Evolutionary conservation across 768 basidiomycete species (phyloP).

Genomic region (Suillus hirtellus): DNA sequence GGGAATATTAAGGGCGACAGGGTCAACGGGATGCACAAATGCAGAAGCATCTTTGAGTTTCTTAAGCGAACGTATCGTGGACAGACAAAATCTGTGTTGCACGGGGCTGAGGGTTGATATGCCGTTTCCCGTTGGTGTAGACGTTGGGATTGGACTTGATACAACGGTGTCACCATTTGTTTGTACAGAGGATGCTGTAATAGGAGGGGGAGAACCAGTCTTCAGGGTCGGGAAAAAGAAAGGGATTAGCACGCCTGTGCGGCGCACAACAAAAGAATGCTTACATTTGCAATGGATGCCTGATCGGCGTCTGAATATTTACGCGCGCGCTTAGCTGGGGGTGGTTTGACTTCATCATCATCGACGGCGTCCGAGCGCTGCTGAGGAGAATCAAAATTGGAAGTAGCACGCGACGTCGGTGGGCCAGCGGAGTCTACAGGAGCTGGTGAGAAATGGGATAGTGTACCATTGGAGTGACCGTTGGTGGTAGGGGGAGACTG

Average conservation of each 20-base stretch:
- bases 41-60: constrained; percentile 81
- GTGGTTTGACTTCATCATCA: constrained; percentile 60
- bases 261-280: constrained; percentile 50
- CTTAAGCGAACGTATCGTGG: constrained; percentile 79
- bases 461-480: constrained; percentile 27
- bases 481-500: constrained; percentile 19
- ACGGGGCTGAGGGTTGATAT: constrained; percentile 52
- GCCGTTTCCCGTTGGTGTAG: constrained; percentile 12
- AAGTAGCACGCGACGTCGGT: constrained; percentile 37
- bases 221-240: constrained; percentile 38
- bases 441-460: constrained; percentile 42
- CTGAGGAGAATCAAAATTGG: constrained; percentile 29
- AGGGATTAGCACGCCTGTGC: constrained; percentile 54
- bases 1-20: constrained; percentile 77
- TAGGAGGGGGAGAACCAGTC: constrained; percentile 77
- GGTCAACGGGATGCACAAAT: constrained; percentile 88
- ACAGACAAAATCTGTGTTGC: constrained; percentile 80
- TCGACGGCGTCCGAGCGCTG: constrained; percentile 22
- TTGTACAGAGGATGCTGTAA: constrained; percentile 43
- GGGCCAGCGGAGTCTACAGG: constrained; percentile 37
- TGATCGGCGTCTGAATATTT: constrained; percentile 76
- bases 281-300: constrained; percentile 73
- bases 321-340: constrained; percentile 82
- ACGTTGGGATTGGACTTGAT: constrained; percentile 18
- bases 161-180: constrained; percentile 26